phyloP scores from a whole-genome alignment of 2,329 filamentous ascomycete species.

The Fusarium stilboides region DNA sequence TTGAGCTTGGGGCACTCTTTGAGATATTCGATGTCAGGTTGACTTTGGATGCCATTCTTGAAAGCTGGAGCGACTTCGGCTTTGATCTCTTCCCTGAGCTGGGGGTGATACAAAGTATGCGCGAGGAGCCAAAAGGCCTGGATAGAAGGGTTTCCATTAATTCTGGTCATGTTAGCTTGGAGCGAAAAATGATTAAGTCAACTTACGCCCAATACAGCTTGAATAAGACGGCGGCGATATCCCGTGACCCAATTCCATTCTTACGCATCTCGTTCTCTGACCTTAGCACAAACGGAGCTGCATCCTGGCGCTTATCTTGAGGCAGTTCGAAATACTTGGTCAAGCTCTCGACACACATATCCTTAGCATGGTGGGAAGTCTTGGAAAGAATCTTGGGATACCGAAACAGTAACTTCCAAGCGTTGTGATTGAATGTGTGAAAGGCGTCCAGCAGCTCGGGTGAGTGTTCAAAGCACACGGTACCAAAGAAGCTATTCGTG shows the following conservation, averaged over 20 bases:
- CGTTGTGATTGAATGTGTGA: neutral
- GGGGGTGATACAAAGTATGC: neutral
- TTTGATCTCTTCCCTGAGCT: neutral
- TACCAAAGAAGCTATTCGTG: neutral
- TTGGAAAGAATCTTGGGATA: neutral
- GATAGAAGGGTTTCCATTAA: constrained; percentile 1
- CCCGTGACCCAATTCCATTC: neutral
- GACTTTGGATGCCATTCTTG: rapidly evolving
- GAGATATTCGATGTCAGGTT: neutral
- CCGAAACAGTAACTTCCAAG: neutral
- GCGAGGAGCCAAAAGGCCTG: neutral
- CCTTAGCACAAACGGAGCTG: neutral
- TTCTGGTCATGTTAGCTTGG: neutral
- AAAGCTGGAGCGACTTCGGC: neutral
- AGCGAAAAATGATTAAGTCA: rapidly evolving
- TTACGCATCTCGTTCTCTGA: neutral
- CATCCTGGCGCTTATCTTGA: neutral
- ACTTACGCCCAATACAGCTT: constrained; percentile 4
- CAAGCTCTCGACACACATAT: neutral
- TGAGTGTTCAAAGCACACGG: neutral
- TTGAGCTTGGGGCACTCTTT: constrained; percentile 5
- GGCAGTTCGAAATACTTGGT: neutral
- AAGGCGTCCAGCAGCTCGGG: neutral
- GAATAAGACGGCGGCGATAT: neutral
- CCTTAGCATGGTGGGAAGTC: neutral